Evolutionary conservation across 495 filamentous ascomycete species (phyloP).

Genomic region (Penicillium psychrofluorescens): DNA sequence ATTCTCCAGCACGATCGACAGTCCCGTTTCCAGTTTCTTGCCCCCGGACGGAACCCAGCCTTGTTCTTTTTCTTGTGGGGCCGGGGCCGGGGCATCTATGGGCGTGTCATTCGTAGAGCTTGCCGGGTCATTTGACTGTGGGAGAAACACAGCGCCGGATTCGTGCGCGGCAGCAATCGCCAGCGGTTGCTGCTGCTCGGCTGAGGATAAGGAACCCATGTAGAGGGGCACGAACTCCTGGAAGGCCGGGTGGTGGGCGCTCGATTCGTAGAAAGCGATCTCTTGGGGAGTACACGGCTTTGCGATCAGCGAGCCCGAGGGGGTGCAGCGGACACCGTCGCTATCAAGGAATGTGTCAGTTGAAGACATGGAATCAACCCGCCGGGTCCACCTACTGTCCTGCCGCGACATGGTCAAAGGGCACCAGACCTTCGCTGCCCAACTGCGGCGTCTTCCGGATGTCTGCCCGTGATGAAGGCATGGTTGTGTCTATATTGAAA

Average conservation of each 20-base stretch:
- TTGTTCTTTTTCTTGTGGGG: slow-evolving; percentile 10
- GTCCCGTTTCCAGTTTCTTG: slow-evolving; percentile 60
- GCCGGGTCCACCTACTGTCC: slow-evolving; percentile 69
- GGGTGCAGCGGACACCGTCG: slow-evolving; percentile 84
- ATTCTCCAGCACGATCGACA: slow-evolving; percentile 83
- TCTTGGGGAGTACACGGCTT: slow-evolving; percentile 89
- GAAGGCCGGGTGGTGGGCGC: slow-evolving; percentile 60
- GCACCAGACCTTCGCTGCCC: slow-evolving; percentile 50
- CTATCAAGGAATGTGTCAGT: slow-evolving; percentile 32
- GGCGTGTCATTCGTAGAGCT: slow-evolving; percentile 3
- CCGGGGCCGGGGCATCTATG: slow-evolving; percentile 3
- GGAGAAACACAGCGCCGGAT: slow-evolving; percentile 32
- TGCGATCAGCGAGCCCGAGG: slow-evolving; percentile 78
- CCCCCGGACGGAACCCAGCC: slow-evolving; percentile 44
- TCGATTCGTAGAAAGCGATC: slow-evolving; percentile 86
- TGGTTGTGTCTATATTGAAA: slow-evolving; percentile 5
- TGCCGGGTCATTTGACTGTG: slow-evolving; percentile 9
- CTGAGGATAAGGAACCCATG: slow-evolving; percentile 63
- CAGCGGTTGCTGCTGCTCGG: slow-evolving; percentile 44
- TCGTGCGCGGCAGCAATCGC: slow-evolving; percentile 35
- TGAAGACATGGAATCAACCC: not conserved
- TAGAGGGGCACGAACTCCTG: slow-evolving; percentile 76
- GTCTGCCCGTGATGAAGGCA: slow-evolving; percentile 32
- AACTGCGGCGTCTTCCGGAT: slow-evolving; percentile 29
- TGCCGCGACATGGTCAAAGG: slow-evolving; percentile 77